phyloP scores from a whole-genome alignment of 2,329 filamentous ascomycete genomes.

The Beauveria sp. region DNA sequence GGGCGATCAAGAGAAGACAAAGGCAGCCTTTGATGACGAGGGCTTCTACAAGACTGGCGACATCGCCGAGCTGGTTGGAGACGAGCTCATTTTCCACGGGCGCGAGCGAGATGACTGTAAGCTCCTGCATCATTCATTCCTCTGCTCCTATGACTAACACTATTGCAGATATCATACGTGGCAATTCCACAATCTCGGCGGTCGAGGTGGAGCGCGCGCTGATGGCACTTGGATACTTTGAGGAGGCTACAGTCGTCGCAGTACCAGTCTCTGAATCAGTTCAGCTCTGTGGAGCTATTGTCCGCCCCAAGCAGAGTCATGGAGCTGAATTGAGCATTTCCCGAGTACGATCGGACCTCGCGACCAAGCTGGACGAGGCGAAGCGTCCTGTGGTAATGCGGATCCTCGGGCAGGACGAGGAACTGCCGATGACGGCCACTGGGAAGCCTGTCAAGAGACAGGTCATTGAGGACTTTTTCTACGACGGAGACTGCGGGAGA shows the following conservation, averaged over 20 bases:
- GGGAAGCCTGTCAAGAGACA: constrained; percentile 14
- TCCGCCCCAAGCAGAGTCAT: constrained; percentile 10
- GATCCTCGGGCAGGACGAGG: constrained; percentile 12
- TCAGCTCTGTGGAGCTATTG: constrained; percentile 16
- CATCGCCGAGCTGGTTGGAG: neutral
- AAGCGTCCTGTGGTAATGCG: constrained; percentile 16
- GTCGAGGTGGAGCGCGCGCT: constrained; percentile 15
- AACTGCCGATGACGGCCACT: constrained; percentile 15
- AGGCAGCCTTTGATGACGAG: neutral
- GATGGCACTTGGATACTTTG: constrained; percentile 15
- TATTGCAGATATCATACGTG: constrained; percentile 10
- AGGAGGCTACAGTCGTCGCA: constrained; percentile 16
- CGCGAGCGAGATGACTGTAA: constrained; percentile 16
- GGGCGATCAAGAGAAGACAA: neutral
- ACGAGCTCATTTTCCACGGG: constrained; percentile 14
- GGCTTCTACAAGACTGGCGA: constrained; percentile 2
- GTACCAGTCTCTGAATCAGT: constrained; percentile 16
- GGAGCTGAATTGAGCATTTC: constrained; percentile 3
- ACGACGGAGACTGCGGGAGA: constrained; percentile 1
- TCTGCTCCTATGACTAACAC: neutral
- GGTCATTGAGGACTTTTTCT: constrained; percentile 14
- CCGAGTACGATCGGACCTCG: constrained; percentile 13
- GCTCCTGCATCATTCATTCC: neutral
- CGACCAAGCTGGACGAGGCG: constrained; percentile 8
- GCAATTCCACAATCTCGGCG: constrained; percentile 12